Evolutionary conservation across 108 stramenopile genomes (phyloP), one percentile per base, ranked within the genome.

Genomic region (Nitzschia sp.): DNA sequence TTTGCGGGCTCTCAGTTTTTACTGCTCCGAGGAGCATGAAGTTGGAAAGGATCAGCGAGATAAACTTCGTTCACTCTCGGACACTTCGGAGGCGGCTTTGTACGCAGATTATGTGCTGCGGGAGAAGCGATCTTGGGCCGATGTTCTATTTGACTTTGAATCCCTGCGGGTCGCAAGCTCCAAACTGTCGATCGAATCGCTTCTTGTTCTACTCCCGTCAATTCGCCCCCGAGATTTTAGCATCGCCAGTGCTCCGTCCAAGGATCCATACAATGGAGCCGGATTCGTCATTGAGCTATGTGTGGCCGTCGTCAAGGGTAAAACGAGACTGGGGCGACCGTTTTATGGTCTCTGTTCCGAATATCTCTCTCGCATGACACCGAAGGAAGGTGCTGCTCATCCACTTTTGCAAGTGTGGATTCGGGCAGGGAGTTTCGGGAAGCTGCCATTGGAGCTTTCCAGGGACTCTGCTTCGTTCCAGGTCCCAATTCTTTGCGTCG

Each of bases 101-200:
- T 94, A 84, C 63, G 85, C 78, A 23, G 93, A 94, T 66, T 94
- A 91, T 47, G 75, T 91, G 33, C 63, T 91, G 47, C 78, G 93
- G 25, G 90, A 94, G 58, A 94, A 91, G 76, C 68, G 93, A 53
- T 88, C 79, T 50, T 91, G 88, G 87, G 78, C 78, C 0, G 93
- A 94, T 73, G 77, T 94, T 1, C 75, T 94, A 45, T 85, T 80
- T 60, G 93, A 94, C 71, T 94, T 94, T 79, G 90, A 91, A 55
- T 85, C 88, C 2, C 45, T 94, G n/a, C 66, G 76, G 58, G 61
- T 32, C 15, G 25, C 44, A 13, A 68, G 60, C 16, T 71, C 77
- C 38, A 28, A 36, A 16, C 74, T 86, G 53, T 82, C 88, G 27
- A 5, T 91, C 13, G 81, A 83, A 32, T 65, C 79, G 35, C 48